Evolutionary conservation across 2,329 filamentous ascomycete genomes (phyloP).

Genomic region (Aureobasidium vineae): DNA sequence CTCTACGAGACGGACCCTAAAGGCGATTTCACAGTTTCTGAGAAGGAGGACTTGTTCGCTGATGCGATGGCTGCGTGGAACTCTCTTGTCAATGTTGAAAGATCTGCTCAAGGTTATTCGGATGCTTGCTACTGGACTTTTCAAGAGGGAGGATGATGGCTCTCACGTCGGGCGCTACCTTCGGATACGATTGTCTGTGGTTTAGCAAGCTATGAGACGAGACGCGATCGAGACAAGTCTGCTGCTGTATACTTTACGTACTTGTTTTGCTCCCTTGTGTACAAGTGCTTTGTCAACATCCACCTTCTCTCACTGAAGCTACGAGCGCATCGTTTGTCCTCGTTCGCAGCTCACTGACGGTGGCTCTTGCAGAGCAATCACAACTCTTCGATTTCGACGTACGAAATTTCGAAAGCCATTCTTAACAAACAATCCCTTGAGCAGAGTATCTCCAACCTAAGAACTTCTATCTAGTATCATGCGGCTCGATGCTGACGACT

Average conservation of each 20-base stretch:
- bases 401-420: too few relatives aligned
- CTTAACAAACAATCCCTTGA: too few relatives aligned
- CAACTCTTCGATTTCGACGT: too few relatives aligned
- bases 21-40: not conserved
- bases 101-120: slow-evolving; percentile 3
- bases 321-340: too few relatives aligned
- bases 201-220: not conserved
- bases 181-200: not conserved
- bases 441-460: too few relatives aligned
- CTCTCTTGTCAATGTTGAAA: slow-evolving; percentile 1
- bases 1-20: not conserved
- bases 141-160: not conserved
- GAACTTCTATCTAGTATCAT: not conserved
- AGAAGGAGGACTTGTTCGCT: not conserved
- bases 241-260: too few relatives aligned
- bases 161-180: not conserved
- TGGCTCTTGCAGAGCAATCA: too few relatives aligned
- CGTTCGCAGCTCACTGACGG: too few relatives aligned
- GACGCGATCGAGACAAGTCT: not conserved
- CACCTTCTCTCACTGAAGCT: too few relatives aligned
- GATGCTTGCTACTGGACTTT: slow-evolving; percentile 11
- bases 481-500: too few relatives aligned
- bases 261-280: too few relatives aligned
- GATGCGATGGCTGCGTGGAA: not conserved
- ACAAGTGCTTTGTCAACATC: too few relatives aligned